Evolutionary conservation across 2,329 filamentous ascomycete genomes (phyloP), one percentile per base, ranked within the genome.

Genomic region (Lithohypha guttulata): DNA sequence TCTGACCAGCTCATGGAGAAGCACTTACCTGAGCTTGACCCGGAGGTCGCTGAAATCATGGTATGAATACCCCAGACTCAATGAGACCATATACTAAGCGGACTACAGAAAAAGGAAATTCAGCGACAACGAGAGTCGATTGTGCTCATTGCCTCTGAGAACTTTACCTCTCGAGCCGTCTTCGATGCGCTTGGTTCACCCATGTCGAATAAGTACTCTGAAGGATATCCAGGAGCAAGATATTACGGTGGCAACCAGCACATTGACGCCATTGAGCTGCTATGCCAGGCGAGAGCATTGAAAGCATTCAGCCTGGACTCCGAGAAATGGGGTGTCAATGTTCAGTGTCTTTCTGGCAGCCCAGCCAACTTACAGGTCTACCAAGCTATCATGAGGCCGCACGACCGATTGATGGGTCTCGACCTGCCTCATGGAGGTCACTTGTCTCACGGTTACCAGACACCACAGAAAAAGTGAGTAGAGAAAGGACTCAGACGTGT

Each of bases 141-240:
- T 68, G 96, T 96, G 63, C 71, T 94, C 42, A 94, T 94, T 51
- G 86, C 86, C 14, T 94, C 86, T 5, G 86, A 94, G 65, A 94
- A 94, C 67, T 93, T 94, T 57, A 94, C 86, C 18, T 93, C 86
- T 6, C 84, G 93, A 61, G 84, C 86, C 20, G 86, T 94, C 14
- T 74, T 94, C 41, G 86, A 94, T 70, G 84, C 86, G 22, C 70
- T 94, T 44, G 86, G 86, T 50, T 93, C 85, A 69, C 81, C 87
- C 39, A 94, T 94, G 86, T 86, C 93, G 62, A 94, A 96, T 65
- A 96, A 98, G 63, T 98, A 98, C 67, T 96, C 91, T 0, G 91
- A 98, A 63, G 91, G 91, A 36, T 98, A 98, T 55, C 91, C 89
- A 21, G 91, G 91, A 41, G 89, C 89, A 45, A 75, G 89, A 58